Evolutionary conservation across 2,329 filamentous ascomycete genomes (phyloP), one percentile per base, ranked within the genome.

Genomic region (Leptographium wingfieldii): DNA sequence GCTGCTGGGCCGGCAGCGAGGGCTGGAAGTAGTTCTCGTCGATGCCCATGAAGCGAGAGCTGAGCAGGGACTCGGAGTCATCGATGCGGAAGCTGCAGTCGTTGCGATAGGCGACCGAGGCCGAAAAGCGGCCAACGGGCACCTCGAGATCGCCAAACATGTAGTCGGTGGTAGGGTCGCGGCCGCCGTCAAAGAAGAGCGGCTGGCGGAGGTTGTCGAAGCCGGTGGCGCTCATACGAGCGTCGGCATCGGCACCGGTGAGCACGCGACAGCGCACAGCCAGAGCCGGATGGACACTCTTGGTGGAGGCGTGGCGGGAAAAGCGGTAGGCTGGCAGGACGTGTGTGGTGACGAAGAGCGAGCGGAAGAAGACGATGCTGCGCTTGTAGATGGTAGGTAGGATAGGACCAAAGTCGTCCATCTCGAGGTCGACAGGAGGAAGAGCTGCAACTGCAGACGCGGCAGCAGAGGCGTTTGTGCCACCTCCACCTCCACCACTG

Each of bases 311-410:
- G 67, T 88, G 86, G 68, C 87, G 82, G 49, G 79, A 84, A 68
- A 95, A 87, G 73, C 87, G 95, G 85, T 88, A 96, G 29, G 88
- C 85, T 2, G 94, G 94, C 63, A 96, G 76, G 63, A 96, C 81
- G 67, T 89, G 87, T 49, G 90, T 83, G 59, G 88, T 88, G 56
- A 89, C 84, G 71, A 89, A 96, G 54, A 99, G 79, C 1, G 91
- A 91, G 62, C 94, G 83, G 73, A 97, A 96, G 67, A 96, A 84
- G 65, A 97, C 88, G 64, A 99, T 95, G 67, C 89, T 90, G 74
- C 95, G 94, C 75, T 99, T 99, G 79, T 99, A 99, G 61, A 96
- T 85, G 58, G 90, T 92, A 16, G 94, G 91, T 57, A 97, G 76
- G 38, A 76, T 77, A 12, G 77, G 76, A 9, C 80, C 81, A 69